These are phyloP conservation scores for Trichoderma hamatum DNA, from an alignment of 2,329 filamentous ascomycete genomes.

Conservation along the genomic window DNA sequence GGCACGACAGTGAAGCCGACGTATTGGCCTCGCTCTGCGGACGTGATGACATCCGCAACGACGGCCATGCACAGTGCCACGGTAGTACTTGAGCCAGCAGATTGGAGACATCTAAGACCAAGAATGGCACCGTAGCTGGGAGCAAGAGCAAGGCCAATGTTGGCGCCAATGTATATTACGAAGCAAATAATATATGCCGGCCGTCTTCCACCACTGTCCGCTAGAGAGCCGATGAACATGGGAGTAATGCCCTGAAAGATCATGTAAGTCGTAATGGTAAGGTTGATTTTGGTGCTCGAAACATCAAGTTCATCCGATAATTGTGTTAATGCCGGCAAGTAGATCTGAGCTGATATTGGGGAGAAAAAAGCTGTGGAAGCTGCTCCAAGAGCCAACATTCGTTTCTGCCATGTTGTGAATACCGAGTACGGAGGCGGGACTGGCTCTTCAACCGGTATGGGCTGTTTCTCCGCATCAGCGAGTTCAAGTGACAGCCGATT, in stretches of 20 bases:
- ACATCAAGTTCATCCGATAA: constrained; percentile 54
- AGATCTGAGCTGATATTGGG: constrained; percentile 54
- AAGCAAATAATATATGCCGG: constrained; percentile 59
- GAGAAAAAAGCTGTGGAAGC: constrained; percentile 49
- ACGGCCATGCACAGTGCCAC: constrained; percentile 61
- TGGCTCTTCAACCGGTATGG: constrained; percentile 1
- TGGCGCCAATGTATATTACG: constrained; percentile 55
- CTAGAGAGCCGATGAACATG: constrained; percentile 58
- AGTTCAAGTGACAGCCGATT: constrained; percentile 3
- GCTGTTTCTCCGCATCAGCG: constrained; percentile 30
- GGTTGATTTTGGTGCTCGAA: constrained; percentile 47
- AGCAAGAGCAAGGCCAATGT: constrained; percentile 56
- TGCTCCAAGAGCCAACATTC: constrained; percentile 45
- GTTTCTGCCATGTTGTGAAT: constrained; percentile 46
- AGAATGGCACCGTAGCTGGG: constrained; percentile 55
- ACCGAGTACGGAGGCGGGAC: constrained; percentile 41
- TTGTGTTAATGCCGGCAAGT: constrained; percentile 56
- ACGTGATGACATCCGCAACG: constrained; percentile 65
- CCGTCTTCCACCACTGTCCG: constrained; percentile 57
- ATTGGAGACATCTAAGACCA: constrained; percentile 59
- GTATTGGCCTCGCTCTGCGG: constrained; percentile 63
- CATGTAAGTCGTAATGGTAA: constrained; percentile 60
- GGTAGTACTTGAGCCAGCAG: constrained; percentile 60
- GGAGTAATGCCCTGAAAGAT: constrained; percentile 64
- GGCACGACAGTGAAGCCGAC: constrained; percentile 57